phyloP scores from a whole-genome alignment of 768 basidiomycete genomes.

The Suillus subaureus region DNA sequence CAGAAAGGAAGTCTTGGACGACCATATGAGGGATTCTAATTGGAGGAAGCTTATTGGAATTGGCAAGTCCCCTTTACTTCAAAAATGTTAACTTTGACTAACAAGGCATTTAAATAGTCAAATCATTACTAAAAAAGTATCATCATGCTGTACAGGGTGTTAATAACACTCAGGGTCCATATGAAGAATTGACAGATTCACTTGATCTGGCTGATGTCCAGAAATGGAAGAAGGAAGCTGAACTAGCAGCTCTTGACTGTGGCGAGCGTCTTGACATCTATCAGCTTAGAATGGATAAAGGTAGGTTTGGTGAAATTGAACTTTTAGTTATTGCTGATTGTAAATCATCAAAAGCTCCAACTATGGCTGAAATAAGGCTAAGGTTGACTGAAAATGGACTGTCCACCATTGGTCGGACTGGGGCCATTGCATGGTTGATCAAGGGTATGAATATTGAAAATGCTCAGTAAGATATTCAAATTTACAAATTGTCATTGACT shows the following conservation, averaged over 20 bases:
- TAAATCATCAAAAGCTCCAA: background rate
- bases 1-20: too few relatives aligned
- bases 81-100: background rate
- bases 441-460: too few relatives aligned
- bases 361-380: conserved; percentile 9
- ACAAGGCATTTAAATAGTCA: background rate
- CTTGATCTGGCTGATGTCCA: too few relatives aligned
- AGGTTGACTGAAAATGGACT: conserved; percentile 9
- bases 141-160: background rate
- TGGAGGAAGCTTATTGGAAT: conserved; percentile 33
- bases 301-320: background rate
- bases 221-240: too few relatives aligned
- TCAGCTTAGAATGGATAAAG: conserved; percentile 9
- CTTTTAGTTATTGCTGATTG: background rate
- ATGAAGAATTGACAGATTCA: too few relatives aligned
- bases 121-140: conserved; percentile 3
- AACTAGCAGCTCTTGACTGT: too few relatives aligned
- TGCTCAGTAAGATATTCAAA: too few relatives aligned
- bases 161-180: conserved; percentile 4
- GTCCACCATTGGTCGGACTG: too few relatives aligned
- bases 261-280: conserved; percentile 8
- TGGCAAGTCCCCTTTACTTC: conserved; percentile 13
- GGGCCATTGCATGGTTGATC: too few relatives aligned
- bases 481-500: background rate
- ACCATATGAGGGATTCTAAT: too few relatives aligned